Base-by-base conservation (phyloP, 129 eudicot species). In the Ambrosia artemisiifolia region DNA sequence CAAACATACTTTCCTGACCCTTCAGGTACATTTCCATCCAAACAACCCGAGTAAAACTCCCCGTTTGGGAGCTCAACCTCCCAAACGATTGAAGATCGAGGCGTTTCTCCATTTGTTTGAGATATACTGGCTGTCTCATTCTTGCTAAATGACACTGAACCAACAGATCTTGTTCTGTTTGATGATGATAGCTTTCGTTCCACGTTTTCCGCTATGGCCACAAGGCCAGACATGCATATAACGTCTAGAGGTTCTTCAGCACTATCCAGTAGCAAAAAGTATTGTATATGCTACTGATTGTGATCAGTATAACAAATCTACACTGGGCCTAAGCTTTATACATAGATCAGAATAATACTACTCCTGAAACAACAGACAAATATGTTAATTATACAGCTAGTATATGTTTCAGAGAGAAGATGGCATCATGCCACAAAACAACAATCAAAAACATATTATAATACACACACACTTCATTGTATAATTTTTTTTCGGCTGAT, bases 191-290 rank as follows among this genome's bases (percentile, higher is more conserved):
- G 72, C 35, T 83, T 62, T 53, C 79, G 76, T 75, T 82, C 88
- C 76, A 83, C 78, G 62, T 79, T 71, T 46, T 83, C 84, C 24
- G 51, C 82, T 56, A 84, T 71, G 83, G 86, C 86, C 87, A 72
- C 86, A 38, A 82, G 88, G 79, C 78, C 87, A 90, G 98, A 82
- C 98, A 94, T 94, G 95, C 98, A 89, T 83, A 86, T 83, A 86
- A 86, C 73, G 72, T 66, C 78, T 65, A 65, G 73, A 84, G 77
- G 86, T 62, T 16, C 77, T 54, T 73, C 65, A 69, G 80, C 51
- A 50, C 63, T 46, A 20, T 50, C 54, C 44, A 10, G 44, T 40
- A 40, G 2, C 44, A 40, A 10, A 40, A 40, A 40, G 44, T 53
- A 53, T 7, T 53, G 59, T 18, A 51, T 53, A 17, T 53, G n/a